Conservation (phyloP, 139 green algal species). For the Chlamydomonas schloesseri region DNA sequence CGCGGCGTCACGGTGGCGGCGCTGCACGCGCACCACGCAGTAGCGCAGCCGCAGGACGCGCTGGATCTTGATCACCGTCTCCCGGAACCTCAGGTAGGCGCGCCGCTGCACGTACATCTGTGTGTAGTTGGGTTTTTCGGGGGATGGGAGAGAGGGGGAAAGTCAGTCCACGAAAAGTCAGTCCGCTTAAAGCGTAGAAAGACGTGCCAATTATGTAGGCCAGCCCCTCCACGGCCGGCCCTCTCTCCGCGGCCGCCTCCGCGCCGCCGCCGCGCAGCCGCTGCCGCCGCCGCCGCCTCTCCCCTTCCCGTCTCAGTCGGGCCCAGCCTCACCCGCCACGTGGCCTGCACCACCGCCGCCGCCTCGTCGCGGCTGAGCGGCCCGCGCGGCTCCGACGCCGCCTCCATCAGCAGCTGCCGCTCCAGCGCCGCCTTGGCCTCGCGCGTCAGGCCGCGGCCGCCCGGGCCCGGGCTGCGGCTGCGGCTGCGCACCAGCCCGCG, state of each 20-base stretch:
- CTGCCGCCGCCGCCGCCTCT: background rate
- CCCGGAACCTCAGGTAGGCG: background rate
- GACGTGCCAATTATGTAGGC: no score
- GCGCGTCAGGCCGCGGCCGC: background rate
- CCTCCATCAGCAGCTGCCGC: slow-evolving; percentile 27
- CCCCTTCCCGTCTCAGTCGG: no score
- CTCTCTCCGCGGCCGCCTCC: no score
- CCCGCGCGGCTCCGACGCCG: slow-evolving; percentile 1
- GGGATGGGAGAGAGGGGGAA: background rate
- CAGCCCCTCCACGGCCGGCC: no score
- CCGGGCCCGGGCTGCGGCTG: background rate
- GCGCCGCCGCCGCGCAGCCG: no score
- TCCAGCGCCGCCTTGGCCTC: slow-evolving; percentile 20
- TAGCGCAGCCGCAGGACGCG: slow-evolving; percentile 14
- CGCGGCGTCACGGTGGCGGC: background rate
- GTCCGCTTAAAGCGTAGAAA: no score
- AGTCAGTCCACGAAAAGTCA: no score
- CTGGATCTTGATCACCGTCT: slow-evolving; percentile 6
- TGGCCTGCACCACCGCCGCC: slow-evolving; percentile 14
- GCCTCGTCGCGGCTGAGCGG: slow-evolving; percentile 3
- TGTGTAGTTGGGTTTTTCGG: background rate
- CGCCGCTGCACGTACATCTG: slow-evolving; percentile 29
- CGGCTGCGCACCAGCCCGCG: background rate
- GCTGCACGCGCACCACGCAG: slow-evolving; percentile 17
- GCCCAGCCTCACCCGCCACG: background rate